Conservation (phyloP, 2,329 filamentous ascomycete species). For the Cladosporium sp. region DNA sequence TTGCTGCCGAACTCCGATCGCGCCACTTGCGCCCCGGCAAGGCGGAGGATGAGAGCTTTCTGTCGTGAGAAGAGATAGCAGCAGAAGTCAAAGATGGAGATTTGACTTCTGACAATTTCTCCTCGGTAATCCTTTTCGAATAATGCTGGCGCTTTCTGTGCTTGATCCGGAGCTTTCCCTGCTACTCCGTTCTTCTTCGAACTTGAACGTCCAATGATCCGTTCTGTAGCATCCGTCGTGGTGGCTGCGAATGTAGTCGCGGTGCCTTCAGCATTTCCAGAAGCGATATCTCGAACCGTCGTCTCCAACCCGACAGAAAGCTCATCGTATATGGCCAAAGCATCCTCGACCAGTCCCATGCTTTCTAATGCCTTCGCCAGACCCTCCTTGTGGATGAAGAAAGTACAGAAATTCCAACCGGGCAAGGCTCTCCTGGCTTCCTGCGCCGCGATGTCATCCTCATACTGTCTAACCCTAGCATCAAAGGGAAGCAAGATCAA, state of each 20-base stretch:
- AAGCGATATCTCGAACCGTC: conserved; percentile 68
- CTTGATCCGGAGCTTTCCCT: conserved; percentile 13
- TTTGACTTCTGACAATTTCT: conserved; percentile 87
- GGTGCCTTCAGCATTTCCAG: conserved; percentile 57
- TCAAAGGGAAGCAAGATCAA: conserved; percentile 88
- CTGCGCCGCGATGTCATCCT: conserved; percentile 93
- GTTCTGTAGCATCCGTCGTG: conserved; percentile 61
- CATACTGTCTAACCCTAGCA: conserved; percentile 83
- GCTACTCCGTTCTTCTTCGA: conserved; percentile 1
- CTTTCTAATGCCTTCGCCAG: conserved; percentile 91
- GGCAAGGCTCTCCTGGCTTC: conserved; percentile 81
- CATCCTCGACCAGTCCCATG: conserved; percentile 92
- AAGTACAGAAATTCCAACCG: conserved; percentile 99
- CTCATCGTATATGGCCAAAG: conserved; percentile 90
- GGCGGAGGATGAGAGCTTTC: conserved; percentile 70
- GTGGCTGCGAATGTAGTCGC: conserved; percentile 66
- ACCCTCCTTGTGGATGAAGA: conserved; percentile 96
- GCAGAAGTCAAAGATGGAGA: conserved; percentile 92
- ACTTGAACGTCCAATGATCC: conserved; percentile 19
- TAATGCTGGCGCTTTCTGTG: conserved; percentile 15
- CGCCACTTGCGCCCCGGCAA: conserved; percentile 62
- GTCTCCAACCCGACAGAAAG: conserved; percentile 81
- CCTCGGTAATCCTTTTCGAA: conserved; percentile 76
- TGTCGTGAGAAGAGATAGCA: conserved; percentile 92
- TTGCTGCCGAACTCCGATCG: conserved; percentile 34